Percentiles rank a stretch among this genome's conserved stretches.
phyloP scores from a whole-genome alignment of 176 grass and related monocot genomes.

The Musa troglodytarum region DNA sequence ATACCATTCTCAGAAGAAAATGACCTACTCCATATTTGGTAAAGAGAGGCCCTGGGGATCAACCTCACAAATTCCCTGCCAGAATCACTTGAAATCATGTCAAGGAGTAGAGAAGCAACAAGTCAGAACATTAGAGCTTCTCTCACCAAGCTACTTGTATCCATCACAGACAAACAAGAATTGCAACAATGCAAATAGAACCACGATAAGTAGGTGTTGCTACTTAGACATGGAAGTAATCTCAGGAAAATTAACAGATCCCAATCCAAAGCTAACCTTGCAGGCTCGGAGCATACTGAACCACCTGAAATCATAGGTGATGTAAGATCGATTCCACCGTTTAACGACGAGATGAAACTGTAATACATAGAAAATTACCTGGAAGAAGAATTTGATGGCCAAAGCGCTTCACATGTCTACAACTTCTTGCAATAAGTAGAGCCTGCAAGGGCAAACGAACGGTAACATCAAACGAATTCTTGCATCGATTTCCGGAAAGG shows the following conservation, averaged over 20 bases:
- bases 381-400: constrained; percentile 66
- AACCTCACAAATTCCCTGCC: constrained; percentile 26
- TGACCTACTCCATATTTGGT: constrained; percentile 70
- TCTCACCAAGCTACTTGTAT: neutral
- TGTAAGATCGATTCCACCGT: neutral
- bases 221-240: neutral
- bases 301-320: constrained; percentile 25
- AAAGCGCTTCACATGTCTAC: constrained; percentile 43
- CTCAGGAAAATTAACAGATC: neutral
- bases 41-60: constrained; percentile 51
- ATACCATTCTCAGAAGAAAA: constrained; percentile 86
- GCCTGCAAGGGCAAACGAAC: constrained; percentile 23
- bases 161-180: neutral
- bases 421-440: constrained; percentile 51
- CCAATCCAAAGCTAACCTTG: constrained; percentile 22
- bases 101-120: neutral
- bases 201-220: neutral
- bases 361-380: constrained; percentile 33
- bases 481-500: too few species aligned
- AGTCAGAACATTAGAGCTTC: neutral
- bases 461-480: neutral
- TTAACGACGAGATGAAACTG: constrained; percentile 1
- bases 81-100: constrained; percentile 1
- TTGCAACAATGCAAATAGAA: neutral
- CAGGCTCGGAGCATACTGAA: constrained; percentile 26